Conservation (phyloP, 345 rosid species). For the Stellera chamaejasme region DNA sequence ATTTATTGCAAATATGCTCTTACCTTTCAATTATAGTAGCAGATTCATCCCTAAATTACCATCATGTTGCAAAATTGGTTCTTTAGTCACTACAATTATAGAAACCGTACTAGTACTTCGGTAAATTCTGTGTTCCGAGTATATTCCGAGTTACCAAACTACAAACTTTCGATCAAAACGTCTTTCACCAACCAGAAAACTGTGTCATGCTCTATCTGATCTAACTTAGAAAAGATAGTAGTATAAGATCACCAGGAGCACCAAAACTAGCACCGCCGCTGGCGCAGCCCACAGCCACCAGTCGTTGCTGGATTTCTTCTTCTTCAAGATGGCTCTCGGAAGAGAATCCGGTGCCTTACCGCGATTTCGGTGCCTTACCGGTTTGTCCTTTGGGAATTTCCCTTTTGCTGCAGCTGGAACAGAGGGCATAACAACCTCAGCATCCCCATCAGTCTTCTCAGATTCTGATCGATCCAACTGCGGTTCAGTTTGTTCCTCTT, state of each 20-base stretch:
- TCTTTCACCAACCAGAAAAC: too few species aligned
- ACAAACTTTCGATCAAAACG: too few species aligned
- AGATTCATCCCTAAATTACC: too few species aligned
- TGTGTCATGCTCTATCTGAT: not conserved
- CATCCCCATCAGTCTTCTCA: slow-evolving; percentile 35
- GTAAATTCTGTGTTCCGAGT: too few species aligned
- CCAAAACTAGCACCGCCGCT: slow-evolving; percentile 32
- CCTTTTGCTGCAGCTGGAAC: slow-evolving; percentile 29
- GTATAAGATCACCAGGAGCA: slow-evolving; percentile 41
- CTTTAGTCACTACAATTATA: too few species aligned
- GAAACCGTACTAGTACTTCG: too few species aligned
- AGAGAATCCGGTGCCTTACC: slow-evolving; percentile 43
- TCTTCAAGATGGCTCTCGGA: slow-evolving; percentile 66
- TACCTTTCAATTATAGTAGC: too few species aligned
- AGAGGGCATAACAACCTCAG: slow-evolving; percentile 18
- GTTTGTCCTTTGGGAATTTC: slow-evolving; percentile 35
- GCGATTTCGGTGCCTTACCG: slow-evolving; percentile 42
- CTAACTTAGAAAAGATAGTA: slow-evolving; percentile 30
- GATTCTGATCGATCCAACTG: slow-evolving; percentile 40
- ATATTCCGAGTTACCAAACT: too few species aligned
- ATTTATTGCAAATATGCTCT: too few species aligned
- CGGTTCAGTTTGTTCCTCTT: slow-evolving; percentile 42
- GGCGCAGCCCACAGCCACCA: slow-evolving; percentile 63
- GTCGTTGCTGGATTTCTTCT: slow-evolving; percentile 64
- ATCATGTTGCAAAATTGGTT: too few species aligned